Percentiles rank a stretch among this genome's conserved stretches.
These are phyloP conservation scores for Zygotorulaspora florentina DNA, from an alignment of 805 yeast species.

Conservation along the genomic window DNA sequence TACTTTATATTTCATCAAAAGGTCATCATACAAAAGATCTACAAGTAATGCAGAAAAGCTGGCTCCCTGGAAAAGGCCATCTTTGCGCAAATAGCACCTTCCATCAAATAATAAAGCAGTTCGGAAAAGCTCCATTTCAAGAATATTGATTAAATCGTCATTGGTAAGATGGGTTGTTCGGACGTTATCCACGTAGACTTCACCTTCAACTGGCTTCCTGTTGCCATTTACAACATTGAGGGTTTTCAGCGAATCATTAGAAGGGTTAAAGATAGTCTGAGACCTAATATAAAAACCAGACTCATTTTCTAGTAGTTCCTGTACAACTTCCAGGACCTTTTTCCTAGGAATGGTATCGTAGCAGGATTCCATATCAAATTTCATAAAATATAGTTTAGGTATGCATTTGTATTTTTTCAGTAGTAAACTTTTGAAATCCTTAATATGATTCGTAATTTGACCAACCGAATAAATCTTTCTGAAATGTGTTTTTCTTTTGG, in stretches of 20 bases:
- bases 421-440: constrained; percentile 36
- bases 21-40: constrained; percentile 62
- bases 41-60: constrained; percentile 71
- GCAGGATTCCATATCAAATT: constrained; percentile 74
- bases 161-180: constrained; percentile 39
- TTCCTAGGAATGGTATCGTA: constrained; percentile 65
- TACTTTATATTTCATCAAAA: constrained; percentile 40
- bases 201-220: constrained; percentile 8
- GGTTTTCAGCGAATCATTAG: constrained; percentile 10
- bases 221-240: constrained; percentile 22
- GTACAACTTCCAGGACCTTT: constrained; percentile 37
- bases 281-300: constrained; percentile 31
- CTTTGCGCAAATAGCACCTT: constrained; percentile 43
- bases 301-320: constrained; percentile 15
- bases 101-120: constrained; percentile 43
- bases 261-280: constrained; percentile 21
- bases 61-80: constrained; percentile 84
- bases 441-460: constrained; percentile 43
- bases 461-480: constrained; percentile 40
- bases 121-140: constrained; percentile 50
- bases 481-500: constrained; percentile 22
- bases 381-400: constrained; percentile 48
- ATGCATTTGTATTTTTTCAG: constrained; percentile 7
- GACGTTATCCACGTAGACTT: constrained; percentile 32
- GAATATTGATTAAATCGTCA: constrained; percentile 42